Evolutionary conservation across 2,329 filamentous ascomycete genomes (phyloP).

Genomic region (Alternaria tenuissima): DNA sequence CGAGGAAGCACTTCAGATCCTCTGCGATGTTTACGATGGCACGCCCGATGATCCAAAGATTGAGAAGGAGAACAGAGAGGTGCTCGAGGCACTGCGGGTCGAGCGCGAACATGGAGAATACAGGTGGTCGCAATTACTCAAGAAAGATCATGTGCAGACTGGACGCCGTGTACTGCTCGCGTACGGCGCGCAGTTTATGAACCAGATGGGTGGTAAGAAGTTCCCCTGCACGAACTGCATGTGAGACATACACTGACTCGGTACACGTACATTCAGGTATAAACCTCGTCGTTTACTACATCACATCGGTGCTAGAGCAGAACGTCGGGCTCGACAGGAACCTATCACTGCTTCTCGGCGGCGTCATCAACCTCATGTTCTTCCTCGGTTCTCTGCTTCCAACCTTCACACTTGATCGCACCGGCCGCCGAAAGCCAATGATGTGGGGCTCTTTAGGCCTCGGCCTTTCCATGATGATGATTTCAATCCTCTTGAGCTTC

Average conservation of each 20-base stretch:
- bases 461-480: slow-evolving; percentile 42
- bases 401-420: slow-evolving; percentile 52
- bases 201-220: slow-evolving; percentile 46
- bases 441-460: slow-evolving; percentile 46
- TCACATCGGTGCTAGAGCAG: slow-evolving; percentile 55
- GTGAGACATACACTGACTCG: not conserved
- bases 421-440: slow-evolving; percentile 42
- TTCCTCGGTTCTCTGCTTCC: slow-evolving; percentile 43
- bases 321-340: slow-evolving; percentile 58
- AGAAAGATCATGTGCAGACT: slow-evolving; percentile 52
- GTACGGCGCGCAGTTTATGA: slow-evolving; percentile 53
- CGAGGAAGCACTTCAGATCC: slow-evolving; percentile 59
- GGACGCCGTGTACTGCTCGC: slow-evolving; percentile 51
- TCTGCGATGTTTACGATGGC: slow-evolving; percentile 58
- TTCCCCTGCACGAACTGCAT: not conserved
- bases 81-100: slow-evolving; percentile 48
- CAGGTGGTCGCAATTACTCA: slow-evolving; percentile 50
- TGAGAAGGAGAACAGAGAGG: slow-evolving; percentile 57
- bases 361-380: slow-evolving; percentile 50
- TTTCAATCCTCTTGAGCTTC: slow-evolving; percentile 55
- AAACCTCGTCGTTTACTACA: slow-evolving; percentile 48
- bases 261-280: not conserved
- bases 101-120: slow-evolving; percentile 52
- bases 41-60: slow-evolving; percentile 64
- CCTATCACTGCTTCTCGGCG: slow-evolving; percentile 57